These are phyloP conservation scores for Colletotrichum godetiae DNA, from an alignment of 2,329 filamentous ascomycete genomes.

Conservation along the genomic window DNA sequence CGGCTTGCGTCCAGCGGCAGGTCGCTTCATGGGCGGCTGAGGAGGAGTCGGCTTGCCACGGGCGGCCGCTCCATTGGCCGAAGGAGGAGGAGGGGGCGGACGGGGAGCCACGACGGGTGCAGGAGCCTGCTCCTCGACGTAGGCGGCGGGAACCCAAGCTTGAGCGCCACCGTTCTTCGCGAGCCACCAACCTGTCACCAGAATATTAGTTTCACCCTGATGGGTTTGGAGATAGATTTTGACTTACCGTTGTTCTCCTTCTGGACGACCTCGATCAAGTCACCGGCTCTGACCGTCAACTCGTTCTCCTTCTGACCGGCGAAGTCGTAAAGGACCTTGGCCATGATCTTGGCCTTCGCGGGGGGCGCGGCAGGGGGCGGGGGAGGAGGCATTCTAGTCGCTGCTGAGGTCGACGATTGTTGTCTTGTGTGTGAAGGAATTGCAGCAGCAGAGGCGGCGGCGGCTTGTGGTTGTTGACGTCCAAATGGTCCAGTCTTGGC, in stretches of 20 bases:
- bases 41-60: constrained; percentile 78
- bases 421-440: constrained; percentile 35
- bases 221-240: neutral
- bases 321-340: constrained; percentile 94
- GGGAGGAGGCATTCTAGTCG: constrained; percentile 59
- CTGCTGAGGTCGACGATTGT: constrained; percentile 37
- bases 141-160: constrained; percentile 94
- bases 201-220: constrained; percentile 45
- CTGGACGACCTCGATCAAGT: constrained; percentile 89
- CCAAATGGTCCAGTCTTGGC: constrained; percentile 38
- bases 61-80: constrained; percentile 55
- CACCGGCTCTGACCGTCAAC: constrained; percentile 81
- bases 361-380: constrained; percentile 74
- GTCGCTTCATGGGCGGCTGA: constrained; percentile 83
- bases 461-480: constrained; percentile 30
- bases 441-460: constrained; percentile 34
- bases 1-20: constrained; percentile 78
- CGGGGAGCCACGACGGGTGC: constrained; percentile 69
- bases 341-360: constrained; percentile 77
- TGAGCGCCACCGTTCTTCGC: constrained; percentile 79
- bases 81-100: constrained; percentile 74
- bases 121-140: constrained; percentile 85
- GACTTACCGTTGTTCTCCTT: constrained; percentile 92
- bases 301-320: constrained; percentile 86
- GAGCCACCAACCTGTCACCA: constrained; percentile 87